Conservation (phyloP, 2,329 filamentous ascomycete species). For the Penicillium frequentans region DNA sequence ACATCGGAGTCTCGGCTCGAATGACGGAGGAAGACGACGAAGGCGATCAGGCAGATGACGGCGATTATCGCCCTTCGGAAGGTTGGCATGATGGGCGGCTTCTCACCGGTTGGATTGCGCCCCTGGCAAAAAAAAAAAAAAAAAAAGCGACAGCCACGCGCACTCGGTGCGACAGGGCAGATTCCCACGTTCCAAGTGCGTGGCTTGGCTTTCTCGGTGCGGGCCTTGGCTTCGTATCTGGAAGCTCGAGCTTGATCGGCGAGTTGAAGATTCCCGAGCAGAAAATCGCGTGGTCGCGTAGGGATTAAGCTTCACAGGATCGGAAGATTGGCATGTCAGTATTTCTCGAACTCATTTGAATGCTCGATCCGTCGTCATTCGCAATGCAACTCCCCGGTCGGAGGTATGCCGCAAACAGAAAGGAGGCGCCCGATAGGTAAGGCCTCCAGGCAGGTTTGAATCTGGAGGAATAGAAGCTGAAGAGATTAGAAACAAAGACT, state of each 20-base stretch:
- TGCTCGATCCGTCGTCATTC: conserved; percentile 8
- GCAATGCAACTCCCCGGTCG: conserved; percentile 17
- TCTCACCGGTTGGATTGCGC: background rate
- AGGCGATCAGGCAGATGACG: conserved; percentile 66
- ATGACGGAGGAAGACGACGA: conserved; percentile 66
- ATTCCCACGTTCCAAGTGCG: background rate
- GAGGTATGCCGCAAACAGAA: conserved; percentile 5
- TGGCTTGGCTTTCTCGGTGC: conserved; percentile 3
- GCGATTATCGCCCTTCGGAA: conserved; percentile 73
- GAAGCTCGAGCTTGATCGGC: conserved; percentile 4
- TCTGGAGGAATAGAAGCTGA: background rate
- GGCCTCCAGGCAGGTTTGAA: background rate
- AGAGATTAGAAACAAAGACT: background rate
- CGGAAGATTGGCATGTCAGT: conserved; percentile 18
- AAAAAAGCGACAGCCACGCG: conserved; percentile 10
- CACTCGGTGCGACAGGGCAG: conserved; percentile 3
- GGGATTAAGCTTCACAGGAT: conserved; percentile 11
- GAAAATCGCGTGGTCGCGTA: conserved; percentile 1
- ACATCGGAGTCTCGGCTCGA: conserved; percentile 53
- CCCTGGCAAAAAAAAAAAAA: background rate
- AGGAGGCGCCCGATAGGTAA: background rate
- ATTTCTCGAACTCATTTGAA: conserved; percentile 5
- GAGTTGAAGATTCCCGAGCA: conserved; percentile 3
- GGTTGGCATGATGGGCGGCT: conserved; percentile 64
- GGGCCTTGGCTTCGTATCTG: conserved; percentile 1